phyloP scores from a whole-genome alignment of 805 yeast genomes.

The Maudiozyma saulgeensis region DNA sequence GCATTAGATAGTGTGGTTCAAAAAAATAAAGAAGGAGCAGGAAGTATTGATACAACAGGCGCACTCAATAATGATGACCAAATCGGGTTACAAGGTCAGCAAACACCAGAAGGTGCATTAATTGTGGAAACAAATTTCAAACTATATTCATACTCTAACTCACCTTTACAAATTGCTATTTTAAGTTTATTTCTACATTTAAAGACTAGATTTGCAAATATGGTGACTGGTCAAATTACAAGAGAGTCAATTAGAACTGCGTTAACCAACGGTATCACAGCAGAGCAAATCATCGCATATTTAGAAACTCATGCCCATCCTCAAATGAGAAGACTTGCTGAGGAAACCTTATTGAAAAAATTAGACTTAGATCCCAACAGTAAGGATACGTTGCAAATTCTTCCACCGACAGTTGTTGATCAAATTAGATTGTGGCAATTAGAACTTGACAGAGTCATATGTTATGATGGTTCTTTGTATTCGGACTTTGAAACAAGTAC shows the following conservation, averaged over 20 bases:
- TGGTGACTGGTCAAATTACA: conserved; percentile 89
- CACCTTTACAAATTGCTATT: conserved; percentile 91
- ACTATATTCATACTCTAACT: conserved; percentile 83
- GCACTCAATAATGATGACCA: conserved; percentile 23
- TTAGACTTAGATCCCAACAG: conserved; percentile 44
- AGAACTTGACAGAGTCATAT: conserved; percentile 83
- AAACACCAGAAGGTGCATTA: conserved; percentile 49
- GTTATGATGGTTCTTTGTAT: conserved; percentile 79
- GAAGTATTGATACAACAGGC: conserved; percentile 8
- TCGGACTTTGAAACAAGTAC: conserved; percentile 71
- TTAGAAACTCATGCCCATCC: conserved; percentile 89
- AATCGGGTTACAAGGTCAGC: conserved; percentile 18
- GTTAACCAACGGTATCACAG: conserved; percentile 77
- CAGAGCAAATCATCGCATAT: conserved; percentile 87
- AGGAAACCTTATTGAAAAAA: conserved; percentile 56
- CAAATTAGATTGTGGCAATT: conserved; percentile 94
- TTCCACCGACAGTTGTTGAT: conserved; percentile 95
- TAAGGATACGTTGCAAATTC: conserved; percentile 47
- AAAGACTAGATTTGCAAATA: conserved; percentile 74
- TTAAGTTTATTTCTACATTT: conserved; percentile 80
- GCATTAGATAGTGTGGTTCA: conserved; percentile 62
- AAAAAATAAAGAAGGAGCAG: conserved; percentile 16
- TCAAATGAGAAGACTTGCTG: conserved; percentile 71
- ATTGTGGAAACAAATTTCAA: conserved; percentile 92
- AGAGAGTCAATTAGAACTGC: conserved; percentile 87